phyloP scores from a whole-genome alignment of 345 rosid species.

The Balakata baccata region DNA sequence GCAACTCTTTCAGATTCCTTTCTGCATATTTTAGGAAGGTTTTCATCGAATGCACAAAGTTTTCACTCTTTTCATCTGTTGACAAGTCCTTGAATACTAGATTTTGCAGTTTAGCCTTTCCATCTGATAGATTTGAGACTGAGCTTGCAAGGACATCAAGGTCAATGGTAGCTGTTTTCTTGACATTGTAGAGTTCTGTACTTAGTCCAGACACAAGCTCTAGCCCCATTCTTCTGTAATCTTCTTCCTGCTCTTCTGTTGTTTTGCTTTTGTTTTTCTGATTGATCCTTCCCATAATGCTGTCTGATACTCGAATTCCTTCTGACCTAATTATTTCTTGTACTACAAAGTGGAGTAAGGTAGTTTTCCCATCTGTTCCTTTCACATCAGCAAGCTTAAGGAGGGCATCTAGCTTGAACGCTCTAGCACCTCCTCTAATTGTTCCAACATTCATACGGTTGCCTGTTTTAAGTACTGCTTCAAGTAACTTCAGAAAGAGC shows the following conservation, averaged over 20 bases:
- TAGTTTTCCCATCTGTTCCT: slow-evolving; percentile 87
- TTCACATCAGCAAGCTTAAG: slow-evolving; percentile 93
- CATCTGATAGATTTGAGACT: slow-evolving; percentile 70
- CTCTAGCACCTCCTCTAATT: slow-evolving; percentile 88
- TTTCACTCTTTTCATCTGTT: slow-evolving; percentile 44
- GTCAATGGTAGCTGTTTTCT: slow-evolving; percentile 86
- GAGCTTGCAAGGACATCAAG: slow-evolving; percentile 83
- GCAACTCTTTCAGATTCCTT: slow-evolving; percentile 56
- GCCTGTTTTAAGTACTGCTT: slow-evolving; percentile 95
- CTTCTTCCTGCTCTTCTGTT: slow-evolving; percentile 73
- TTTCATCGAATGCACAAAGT: slow-evolving; percentile 57
- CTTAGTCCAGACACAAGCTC: slow-evolving; percentile 82
- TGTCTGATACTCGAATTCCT: slow-evolving; percentile 78
- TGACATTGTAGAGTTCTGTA: slow-evolving; percentile 80
- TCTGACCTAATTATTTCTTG: slow-evolving; percentile 87
- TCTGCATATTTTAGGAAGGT: slow-evolving; percentile 53
- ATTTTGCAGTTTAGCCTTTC: slow-evolving; percentile 47
- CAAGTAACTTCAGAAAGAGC: slow-evolving; percentile 78
- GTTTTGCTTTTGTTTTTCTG: slow-evolving; percentile 58
- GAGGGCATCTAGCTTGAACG: slow-evolving; percentile 89
- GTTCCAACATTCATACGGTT: slow-evolving; percentile 97
- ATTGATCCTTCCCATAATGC: slow-evolving; percentile 85
- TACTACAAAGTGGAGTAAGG: slow-evolving; percentile 87
- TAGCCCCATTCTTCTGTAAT: slow-evolving; percentile 84
- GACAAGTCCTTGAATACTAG: slow-evolving; percentile 42